Percentiles rank a stretch among this genome's conserved stretches.
phyloP scores from a whole-genome alignment of 805 yeast species.

The Kregervanrija delftensis region DNA sequence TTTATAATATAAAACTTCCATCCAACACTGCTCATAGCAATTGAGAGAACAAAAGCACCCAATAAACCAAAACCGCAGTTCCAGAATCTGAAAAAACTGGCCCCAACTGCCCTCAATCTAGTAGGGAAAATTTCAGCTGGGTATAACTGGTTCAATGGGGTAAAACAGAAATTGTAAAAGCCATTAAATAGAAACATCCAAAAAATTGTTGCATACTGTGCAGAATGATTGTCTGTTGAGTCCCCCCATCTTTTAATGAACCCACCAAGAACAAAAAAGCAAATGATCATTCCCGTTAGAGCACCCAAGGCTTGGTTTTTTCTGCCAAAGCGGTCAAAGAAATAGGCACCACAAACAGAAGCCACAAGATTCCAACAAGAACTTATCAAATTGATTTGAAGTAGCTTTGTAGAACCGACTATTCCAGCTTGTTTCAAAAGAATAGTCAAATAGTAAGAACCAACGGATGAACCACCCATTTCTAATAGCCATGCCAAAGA shows the following conservation, averaged over 20 bases:
- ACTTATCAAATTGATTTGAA: slow-evolving; percentile 20
- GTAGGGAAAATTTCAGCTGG: slow-evolving; percentile 35
- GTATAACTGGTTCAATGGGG: slow-evolving; percentile 41
- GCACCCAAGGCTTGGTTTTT: slow-evolving; percentile 11
- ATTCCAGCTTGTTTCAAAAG: slow-evolving; percentile 19
- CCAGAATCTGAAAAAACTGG: slow-evolving; percentile 8
- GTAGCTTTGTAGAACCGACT: slow-evolving; percentile 10
- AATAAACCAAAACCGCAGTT: slow-evolving; percentile 18
- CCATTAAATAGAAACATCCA: slow-evolving; percentile 44
- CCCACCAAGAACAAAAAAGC: slow-evolving; percentile 18
- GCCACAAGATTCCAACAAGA: slow-evolving; percentile 14
- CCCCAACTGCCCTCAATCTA: slow-evolving; percentile 17
- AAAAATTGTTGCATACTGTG: slow-evolving; percentile 24
- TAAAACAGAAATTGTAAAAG: slow-evolving; percentile 35
- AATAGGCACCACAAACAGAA: slow-evolving; percentile 14
- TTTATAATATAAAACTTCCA: slow-evolving; percentile 27
- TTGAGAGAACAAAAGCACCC: slow-evolving; percentile 27
- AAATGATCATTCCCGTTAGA: slow-evolving; percentile 13
- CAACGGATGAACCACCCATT: slow-evolving; percentile 39
- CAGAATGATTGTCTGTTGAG: slow-evolving; percentile 20
- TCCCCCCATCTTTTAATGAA: slow-evolving; percentile 10
- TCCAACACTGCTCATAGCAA: slow-evolving; percentile 32
- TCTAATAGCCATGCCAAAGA: slow-evolving; percentile 29
- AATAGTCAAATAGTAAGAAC: slow-evolving; percentile 37
- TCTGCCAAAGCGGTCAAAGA: slow-evolving; percentile 15